These are phyloP conservation scores for Calonectria pteridis DNA, from an alignment of 2,329 filamentous ascomycete species.

Conservation along the genomic window DNA sequence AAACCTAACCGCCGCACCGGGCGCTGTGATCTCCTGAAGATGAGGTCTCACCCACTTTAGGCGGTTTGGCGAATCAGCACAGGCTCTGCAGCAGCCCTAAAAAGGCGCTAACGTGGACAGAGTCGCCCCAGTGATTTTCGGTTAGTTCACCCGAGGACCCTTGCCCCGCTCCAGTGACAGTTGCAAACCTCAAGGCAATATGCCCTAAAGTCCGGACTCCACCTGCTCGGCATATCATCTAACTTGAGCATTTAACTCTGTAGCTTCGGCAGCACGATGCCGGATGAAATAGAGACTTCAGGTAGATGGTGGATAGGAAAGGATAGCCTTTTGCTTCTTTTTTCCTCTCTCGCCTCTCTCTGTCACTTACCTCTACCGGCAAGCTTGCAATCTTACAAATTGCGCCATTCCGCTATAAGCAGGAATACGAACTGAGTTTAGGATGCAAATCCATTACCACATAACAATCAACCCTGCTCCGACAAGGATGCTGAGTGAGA, in stretches of 20 bases:
- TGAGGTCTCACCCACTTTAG: neutral
- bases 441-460: constrained; percentile 26
- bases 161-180: neutral
- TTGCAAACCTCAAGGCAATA: neutral
- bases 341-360: too few species aligned
- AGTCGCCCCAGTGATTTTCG: neutral
- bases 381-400: neutral
- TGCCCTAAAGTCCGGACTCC: neutral
- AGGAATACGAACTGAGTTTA: neutral
- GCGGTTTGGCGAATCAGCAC: neutral
- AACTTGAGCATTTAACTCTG: neutral
- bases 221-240: neutral
- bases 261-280: neutral
- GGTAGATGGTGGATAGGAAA: neutral
- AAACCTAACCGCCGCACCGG: too few species aligned
- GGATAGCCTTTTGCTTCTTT: neutral
- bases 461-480: constrained; percentile 30
- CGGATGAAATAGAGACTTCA: neutral
- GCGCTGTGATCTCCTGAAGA: neutral
- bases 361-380: too few species aligned
- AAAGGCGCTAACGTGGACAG: neutral
- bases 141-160: neutral
- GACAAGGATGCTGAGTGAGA: constrained; percentile 23
- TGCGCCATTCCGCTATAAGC: neutral
- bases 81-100: neutral